Percentiles rank a stretch among this genome's conserved stretches.
These are phyloP conservation scores for Neonectria ditissima DNA, from an alignment of 2,329 filamentous ascomycete genomes.

Conservation along the genomic window DNA sequence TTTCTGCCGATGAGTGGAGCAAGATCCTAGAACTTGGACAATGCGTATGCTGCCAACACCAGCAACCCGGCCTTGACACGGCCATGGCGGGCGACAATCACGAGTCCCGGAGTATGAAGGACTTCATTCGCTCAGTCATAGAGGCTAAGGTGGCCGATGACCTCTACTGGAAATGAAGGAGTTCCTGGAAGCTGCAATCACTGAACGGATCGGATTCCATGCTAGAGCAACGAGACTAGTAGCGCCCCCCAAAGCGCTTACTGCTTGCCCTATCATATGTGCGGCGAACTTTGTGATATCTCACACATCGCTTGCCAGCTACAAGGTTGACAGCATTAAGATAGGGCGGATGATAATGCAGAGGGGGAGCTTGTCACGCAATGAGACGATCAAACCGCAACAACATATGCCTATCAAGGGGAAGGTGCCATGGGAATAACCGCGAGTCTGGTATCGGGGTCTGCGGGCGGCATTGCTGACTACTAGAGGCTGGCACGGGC, in stretches of 20 bases:
- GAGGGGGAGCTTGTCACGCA: conserved; percentile 4
- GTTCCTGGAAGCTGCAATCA: conserved; percentile 17
- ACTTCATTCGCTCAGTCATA: conserved; percentile 72
- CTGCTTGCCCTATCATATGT: conserved; percentile 6
- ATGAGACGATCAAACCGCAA: conserved; percentile 25
- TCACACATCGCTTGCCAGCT: conserved; percentile 7
- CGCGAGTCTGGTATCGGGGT: neutral
- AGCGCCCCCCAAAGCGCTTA: conserved; percentile 26
- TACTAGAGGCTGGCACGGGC: conserved; percentile 12
- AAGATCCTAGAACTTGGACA: conserved; percentile 73
- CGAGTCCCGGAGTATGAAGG: conserved; percentile 63
- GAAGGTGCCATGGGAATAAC: neutral
- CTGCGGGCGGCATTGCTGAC: neutral
- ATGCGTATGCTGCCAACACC: conserved; percentile 69
- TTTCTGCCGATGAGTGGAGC: conserved; percentile 82
- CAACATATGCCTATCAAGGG: conserved; percentile 12
- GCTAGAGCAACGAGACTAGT: conserved; percentile 20
- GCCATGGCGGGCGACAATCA: conserved; percentile 58
- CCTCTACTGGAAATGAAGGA: conserved; percentile 67
- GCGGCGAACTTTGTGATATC: conserved; percentile 1
- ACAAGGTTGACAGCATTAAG: conserved; percentile 8
- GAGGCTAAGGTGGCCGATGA: conserved; percentile 65
- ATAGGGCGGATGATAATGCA: conserved; percentile 4
- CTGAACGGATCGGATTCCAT: conserved; percentile 15
- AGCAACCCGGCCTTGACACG: conserved; percentile 55